phyloP scores from a whole-genome alignment of 1,284 basidiomycete species.

The Rhodotorula sp. region DNA sequence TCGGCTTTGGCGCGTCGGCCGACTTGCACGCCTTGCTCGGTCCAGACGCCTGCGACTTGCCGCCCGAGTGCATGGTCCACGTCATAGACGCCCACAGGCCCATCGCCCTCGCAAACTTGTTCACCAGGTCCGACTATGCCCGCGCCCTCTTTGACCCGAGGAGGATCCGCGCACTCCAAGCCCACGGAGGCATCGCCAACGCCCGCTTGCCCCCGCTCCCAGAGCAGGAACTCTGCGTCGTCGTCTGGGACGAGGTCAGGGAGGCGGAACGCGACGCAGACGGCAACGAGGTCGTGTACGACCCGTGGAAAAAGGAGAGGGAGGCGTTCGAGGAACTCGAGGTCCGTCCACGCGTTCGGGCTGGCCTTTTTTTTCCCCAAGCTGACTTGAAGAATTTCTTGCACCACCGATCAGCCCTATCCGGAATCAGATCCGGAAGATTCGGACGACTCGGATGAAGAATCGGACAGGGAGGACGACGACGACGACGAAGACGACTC shows the following conservation, averaged over 20 bases:
- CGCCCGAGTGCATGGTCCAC: slow-evolving; percentile 66
- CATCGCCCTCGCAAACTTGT: slow-evolving; percentile 84
- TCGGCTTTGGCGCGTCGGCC: slow-evolving; percentile 88
- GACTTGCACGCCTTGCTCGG: slow-evolving; percentile 65
- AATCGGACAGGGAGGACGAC: slow-evolving; percentile 45
- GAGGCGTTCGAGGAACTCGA: slow-evolving; percentile 75
- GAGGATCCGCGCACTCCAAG: slow-evolving; percentile 39
- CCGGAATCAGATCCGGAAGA: slow-evolving; percentile 69
- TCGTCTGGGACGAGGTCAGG: slow-evolving; percentile 89
- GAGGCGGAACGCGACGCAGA: slow-evolving; percentile 46
- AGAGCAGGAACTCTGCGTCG: slow-evolving; percentile 55
- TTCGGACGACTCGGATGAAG: slow-evolving; percentile 52
- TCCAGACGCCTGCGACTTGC: slow-evolving; percentile 16
- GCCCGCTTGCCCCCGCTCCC: slow-evolving; percentile 44
- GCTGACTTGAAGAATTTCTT: neutral
- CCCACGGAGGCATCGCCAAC: slow-evolving; percentile 30
- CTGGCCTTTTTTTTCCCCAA: no score
- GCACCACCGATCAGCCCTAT: slow-evolving; percentile 60
- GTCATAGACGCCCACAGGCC: slow-evolving; percentile 93
- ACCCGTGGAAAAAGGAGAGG: slow-evolving; percentile 55
- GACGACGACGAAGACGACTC: slow-evolving; percentile 56
- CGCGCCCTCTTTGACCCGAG: slow-evolving; percentile 48
- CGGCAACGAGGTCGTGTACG: slow-evolving; percentile 46
- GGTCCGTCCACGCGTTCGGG: slow-evolving; percentile 54
- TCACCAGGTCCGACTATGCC: slow-evolving; percentile 50